These are phyloP conservation scores for Hymenoscyphus fructigenus DNA, from an alignment of 2,329 filamentous ascomycete genomes.

Conservation along the genomic window DNA sequence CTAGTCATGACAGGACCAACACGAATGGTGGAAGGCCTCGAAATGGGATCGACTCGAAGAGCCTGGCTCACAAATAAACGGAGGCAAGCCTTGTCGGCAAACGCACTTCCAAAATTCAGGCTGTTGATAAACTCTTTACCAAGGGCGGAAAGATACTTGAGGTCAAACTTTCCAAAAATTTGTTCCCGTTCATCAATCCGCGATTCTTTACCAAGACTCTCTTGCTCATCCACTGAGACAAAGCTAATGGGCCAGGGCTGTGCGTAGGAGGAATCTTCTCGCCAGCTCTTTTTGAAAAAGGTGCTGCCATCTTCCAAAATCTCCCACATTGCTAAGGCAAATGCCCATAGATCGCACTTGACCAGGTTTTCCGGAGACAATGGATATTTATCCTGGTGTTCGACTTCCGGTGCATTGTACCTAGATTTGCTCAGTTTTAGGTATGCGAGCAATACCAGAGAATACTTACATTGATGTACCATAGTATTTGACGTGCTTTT, in stretches of 20 bases:
- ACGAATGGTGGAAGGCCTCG: not conserved
- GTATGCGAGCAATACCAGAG: not conserved
- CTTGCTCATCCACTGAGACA: not conserved
- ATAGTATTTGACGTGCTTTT: not conserved
- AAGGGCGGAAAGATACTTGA: not conserved
- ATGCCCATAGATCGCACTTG: conserved; percentile 11
- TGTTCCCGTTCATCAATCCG: not conserved
- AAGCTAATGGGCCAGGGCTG: not conserved
- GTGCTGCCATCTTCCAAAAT: conserved; percentile 1
- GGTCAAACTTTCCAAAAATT: conserved; percentile 2
- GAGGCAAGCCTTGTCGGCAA: conserved; percentile 4
- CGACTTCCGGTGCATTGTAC: conserved; percentile 11
- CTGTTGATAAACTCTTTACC: conserved; percentile 3
- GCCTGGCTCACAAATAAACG: not conserved
- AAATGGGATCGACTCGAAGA: not conserved
- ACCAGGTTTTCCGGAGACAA: not conserved
- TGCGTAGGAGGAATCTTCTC: not conserved
- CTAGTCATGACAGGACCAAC: conserved; percentile 3
- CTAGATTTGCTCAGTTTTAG: not conserved
- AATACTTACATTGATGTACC: conserved; percentile 6
- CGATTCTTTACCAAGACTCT: not conserved
- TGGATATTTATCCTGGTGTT: not conserved
- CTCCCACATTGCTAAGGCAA: conserved; percentile 6
- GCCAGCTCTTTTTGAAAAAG: not conserved
- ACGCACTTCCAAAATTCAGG: not conserved